Conservation (phyloP, 371 early-diverging fungal species). For the Smittium culicis region DNA sequence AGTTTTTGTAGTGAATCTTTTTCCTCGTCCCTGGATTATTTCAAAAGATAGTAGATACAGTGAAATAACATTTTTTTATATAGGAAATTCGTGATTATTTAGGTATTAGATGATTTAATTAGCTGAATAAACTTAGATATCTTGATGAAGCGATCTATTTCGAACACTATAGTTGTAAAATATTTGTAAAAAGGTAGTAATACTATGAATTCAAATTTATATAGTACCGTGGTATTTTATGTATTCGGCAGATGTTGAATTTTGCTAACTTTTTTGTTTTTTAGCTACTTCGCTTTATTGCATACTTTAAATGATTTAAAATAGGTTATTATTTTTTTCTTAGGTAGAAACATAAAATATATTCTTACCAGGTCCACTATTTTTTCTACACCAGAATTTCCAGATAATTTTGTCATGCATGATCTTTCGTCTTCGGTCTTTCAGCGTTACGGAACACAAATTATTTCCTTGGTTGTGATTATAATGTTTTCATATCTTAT, state of each 20-base stretch:
- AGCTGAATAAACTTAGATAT: too few relatives aligned
- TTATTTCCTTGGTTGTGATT: neutral
- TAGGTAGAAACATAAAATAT: neutral
- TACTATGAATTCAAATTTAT: constrained; percentile 35
- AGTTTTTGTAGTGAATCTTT: constrained; percentile 9
- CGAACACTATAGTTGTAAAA: constrained; percentile 29
- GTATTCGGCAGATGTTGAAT: constrained; percentile 31
- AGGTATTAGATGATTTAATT: too few relatives aligned
- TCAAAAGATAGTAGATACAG: too few relatives aligned
- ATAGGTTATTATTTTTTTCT: neutral
- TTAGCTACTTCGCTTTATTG: neutral
- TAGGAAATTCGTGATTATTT: too few relatives aligned
- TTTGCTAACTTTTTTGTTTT: constrained; percentile 16
- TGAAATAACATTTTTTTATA: too few relatives aligned
- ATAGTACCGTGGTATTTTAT: constrained; percentile 29
- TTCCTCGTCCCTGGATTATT: too few relatives aligned
- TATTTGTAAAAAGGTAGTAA: constrained; percentile 27
- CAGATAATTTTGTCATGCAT: neutral
- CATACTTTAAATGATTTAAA: neutral
- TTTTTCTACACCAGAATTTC: constrained; percentile 6
- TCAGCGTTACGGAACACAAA: neutral
- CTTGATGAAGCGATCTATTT: too few relatives aligned
- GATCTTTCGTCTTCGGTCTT: neutral
- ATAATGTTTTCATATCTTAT: neutral
- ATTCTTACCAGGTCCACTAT: neutral